Conservation (phyloP, 371 early-diverging fungal species). For the Globomyces sp. region DNA sequence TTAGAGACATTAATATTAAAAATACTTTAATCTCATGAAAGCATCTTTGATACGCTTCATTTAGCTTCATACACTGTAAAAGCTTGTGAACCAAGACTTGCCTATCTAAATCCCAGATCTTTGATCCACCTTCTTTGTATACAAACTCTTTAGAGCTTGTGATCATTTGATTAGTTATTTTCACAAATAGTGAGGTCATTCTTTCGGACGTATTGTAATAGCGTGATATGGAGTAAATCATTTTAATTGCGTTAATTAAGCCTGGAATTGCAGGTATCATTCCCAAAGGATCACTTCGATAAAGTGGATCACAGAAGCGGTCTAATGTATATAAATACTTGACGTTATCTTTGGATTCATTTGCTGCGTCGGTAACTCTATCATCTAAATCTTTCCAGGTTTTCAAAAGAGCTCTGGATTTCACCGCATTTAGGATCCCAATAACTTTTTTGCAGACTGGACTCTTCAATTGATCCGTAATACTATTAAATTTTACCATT, state of each 20-base stretch:
- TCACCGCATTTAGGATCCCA: slow-evolving; percentile 57
- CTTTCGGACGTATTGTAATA: slow-evolving; percentile 66
- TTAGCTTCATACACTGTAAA: slow-evolving; percentile 51
- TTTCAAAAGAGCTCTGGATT: slow-evolving; percentile 49
- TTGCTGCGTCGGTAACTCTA: slow-evolving; percentile 65
- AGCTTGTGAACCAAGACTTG: slow-evolving; percentile 49
- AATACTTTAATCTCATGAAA: slow-evolving; percentile 60
- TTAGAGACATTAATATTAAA: neutral
- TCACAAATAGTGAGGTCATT: slow-evolving; percentile 64
- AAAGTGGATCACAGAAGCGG: slow-evolving; percentile 61
- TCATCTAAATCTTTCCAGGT: slow-evolving; percentile 64
- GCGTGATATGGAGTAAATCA: slow-evolving; percentile 63
- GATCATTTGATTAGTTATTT: slow-evolving; percentile 67
- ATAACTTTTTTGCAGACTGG: slow-evolving; percentile 59
- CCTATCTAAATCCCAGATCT: slow-evolving; percentile 63
- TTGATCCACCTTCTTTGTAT: slow-evolving; percentile 57
- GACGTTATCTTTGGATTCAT: slow-evolving; percentile 65
- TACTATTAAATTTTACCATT: slow-evolving; percentile 65
- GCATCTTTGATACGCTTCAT: slow-evolving; percentile 59
- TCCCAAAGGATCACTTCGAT: slow-evolving; percentile 54
- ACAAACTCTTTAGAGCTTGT: slow-evolving; percentile 64
- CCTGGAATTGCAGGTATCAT: slow-evolving; percentile 64
- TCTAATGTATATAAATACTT: slow-evolving; percentile 63
- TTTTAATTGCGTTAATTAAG: slow-evolving; percentile 63
- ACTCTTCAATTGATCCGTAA: slow-evolving; percentile 61